Evolutionary conservation across 2,329 filamentous ascomycete species (phyloP).

Genomic region (Sclerotinia borealis): DNA sequence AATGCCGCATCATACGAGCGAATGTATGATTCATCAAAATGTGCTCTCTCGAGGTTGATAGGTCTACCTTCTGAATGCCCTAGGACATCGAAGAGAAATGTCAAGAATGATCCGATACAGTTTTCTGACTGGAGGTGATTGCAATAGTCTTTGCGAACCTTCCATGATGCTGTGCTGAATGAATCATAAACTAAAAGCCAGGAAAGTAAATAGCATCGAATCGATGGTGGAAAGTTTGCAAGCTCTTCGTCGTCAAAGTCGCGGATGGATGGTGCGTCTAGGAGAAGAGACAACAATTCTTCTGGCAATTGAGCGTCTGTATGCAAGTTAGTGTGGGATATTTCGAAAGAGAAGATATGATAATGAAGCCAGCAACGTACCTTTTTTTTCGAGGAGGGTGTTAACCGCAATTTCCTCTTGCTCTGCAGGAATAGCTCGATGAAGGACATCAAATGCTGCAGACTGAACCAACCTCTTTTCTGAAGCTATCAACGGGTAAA

Average conservation of each 20-base stretch:
- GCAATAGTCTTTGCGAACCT: conserved; percentile 75
- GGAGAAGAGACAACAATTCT: conserved; percentile 75
- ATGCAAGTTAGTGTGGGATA: conserved; percentile 14
- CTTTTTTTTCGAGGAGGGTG: conserved; percentile 61
- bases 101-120: conserved; percentile 62
- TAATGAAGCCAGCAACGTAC: conserved; percentile 30
- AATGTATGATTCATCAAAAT: conserved; percentile 53
- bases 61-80: conserved; percentile 70
- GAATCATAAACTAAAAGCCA: conserved; percentile 91
- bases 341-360: background rate
- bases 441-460: conserved; percentile 73
- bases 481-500: conserved; percentile 72
- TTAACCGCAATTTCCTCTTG: conserved; percentile 83
- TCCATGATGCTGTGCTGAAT: conserved; percentile 70
- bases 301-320: conserved; percentile 66
- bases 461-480: conserved; percentile 71
- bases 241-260: conserved; percentile 60
- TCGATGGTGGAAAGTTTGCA: conserved; percentile 58
- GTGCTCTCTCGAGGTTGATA: conserved; percentile 64
- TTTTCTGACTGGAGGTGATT: conserved; percentile 71
- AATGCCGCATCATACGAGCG: conserved; percentile 46
- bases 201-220: conserved; percentile 77
- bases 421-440: conserved; percentile 67
- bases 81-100: conserved; percentile 79
- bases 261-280: conserved; percentile 70